These are phyloP conservation scores for Blastobotrys peoriensis DNA, from an alignment of 805 yeast genomes.

Conservation along the genomic window DNA sequence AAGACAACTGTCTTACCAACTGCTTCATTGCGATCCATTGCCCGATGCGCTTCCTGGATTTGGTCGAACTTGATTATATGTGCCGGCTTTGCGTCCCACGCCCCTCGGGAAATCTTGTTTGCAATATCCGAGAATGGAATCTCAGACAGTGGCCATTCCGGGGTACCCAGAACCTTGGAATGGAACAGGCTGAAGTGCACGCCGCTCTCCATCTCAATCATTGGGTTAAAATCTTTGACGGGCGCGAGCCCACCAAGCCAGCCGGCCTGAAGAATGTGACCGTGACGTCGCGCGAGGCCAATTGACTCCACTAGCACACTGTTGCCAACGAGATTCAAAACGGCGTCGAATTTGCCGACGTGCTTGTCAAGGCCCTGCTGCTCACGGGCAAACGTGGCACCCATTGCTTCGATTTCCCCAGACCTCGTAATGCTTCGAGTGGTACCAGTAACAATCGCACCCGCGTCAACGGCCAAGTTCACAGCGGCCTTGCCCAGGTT, in stretches of 20 bases:
- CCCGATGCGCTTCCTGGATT: constrained; percentile 7
- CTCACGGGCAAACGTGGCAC: constrained; percentile 1
- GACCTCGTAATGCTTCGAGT: background rate
- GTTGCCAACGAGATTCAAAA: constrained; percentile 8
- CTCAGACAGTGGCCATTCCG: constrained; percentile 8
- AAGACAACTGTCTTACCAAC: constrained; percentile 9
- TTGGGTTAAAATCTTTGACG: constrained; percentile 7
- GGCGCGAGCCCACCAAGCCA: constrained; percentile 11
- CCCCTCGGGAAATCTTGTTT: background rate
- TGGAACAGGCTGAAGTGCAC: constrained; percentile 8
- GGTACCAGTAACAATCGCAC: constrained; percentile 7
- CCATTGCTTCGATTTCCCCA: background rate
- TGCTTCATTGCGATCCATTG: constrained; percentile 4
- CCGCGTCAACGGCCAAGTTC: constrained; percentile 4
- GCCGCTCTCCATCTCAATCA: constrained; percentile 7
- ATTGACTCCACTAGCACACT: constrained; percentile 8
- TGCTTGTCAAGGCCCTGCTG: background rate
- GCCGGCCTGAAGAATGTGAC: constrained; percentile 7
- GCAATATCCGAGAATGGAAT: constrained; percentile 3
- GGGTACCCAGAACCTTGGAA: constrained; percentile 6
- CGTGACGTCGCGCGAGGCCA: constrained; percentile 1
- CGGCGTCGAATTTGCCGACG: constrained; percentile 4
- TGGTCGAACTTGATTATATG: constrained; percentile 7
- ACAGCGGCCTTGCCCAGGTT: constrained; percentile 8
- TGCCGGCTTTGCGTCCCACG: constrained; percentile 6